These are phyloP conservation scores for Venturia effusa DNA, from an alignment of 2,329 filamentous ascomycete genomes.

Conservation along the genomic window DNA sequence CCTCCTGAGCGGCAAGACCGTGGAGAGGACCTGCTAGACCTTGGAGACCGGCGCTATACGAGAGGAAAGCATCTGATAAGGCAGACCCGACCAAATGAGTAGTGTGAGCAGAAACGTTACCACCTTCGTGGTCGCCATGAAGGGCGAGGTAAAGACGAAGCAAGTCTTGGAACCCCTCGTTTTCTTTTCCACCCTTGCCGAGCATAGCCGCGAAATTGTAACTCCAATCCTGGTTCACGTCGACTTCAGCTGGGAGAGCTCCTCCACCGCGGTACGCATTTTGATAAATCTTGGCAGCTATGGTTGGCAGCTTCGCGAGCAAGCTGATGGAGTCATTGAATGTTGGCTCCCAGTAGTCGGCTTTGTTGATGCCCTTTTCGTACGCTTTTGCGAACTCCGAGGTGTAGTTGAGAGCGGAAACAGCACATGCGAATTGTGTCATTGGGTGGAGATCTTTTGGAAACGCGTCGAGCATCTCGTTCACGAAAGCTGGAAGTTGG, in stretches of 20 bases:
- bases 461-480: constrained; percentile 81
- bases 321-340: constrained; percentile 93
- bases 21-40: constrained; percentile 91
- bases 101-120: constrained; percentile 91
- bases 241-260: constrained; percentile 63
- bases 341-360: constrained; percentile 97
- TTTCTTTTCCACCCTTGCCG: constrained; percentile 75
- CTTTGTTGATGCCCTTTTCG: constrained; percentile 82
- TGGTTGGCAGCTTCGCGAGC: constrained; percentile 89
- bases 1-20: constrained; percentile 90
- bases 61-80: constrained; percentile 87
- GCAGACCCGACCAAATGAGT: constrained; percentile 94
- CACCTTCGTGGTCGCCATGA: constrained; percentile 96
- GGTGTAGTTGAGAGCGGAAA: constrained; percentile 90
- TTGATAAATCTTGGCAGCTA: constrained; percentile 96
- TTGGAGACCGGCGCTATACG: constrained; percentile 90
- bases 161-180: constrained; percentile 92
- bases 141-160: constrained; percentile 89
- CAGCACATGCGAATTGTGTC: constrained; percentile 94
- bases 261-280: constrained; percentile 69
- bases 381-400: constrained; percentile 91
- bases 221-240: constrained; percentile 85
- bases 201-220: constrained; percentile 98
- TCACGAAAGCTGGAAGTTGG: constrained; percentile 69
- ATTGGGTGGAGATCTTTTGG: constrained; percentile 89